Evolutionary conservation across 805 yeast species (phyloP).

Genomic region (Ogataea sp.): DNA sequence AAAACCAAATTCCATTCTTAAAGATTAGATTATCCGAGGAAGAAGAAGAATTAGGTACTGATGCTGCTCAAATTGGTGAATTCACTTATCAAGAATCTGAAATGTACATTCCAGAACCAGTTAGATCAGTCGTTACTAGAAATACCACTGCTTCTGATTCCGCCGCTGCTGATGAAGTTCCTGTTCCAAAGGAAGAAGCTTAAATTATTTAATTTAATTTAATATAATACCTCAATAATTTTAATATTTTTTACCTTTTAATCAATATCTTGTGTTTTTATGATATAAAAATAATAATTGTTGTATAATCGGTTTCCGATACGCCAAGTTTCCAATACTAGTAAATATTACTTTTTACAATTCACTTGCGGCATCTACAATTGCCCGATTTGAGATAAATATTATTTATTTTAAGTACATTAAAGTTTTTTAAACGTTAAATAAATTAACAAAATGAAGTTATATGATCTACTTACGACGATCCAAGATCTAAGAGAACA

Average conservation of each 20-base stretch:
- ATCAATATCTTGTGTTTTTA: not conserved
- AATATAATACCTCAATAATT: not conserved
- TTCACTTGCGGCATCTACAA: too few relatives aligned
- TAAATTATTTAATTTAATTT: not conserved
- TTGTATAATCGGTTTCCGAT: too few relatives aligned
- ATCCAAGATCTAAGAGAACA: too few relatives aligned
- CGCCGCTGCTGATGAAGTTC: slow-evolving; percentile 20
- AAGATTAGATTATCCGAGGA: slow-evolving; percentile 78
- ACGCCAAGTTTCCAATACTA: too few relatives aligned
- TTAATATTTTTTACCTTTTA: too few relatives aligned
- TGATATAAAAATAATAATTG: too few relatives aligned
- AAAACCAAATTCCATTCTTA: slow-evolving; percentile 75
- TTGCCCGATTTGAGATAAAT: too few relatives aligned
- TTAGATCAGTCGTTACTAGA: slow-evolving; percentile 45
- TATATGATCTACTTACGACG: too few relatives aligned
- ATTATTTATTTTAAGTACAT: too few relatives aligned
- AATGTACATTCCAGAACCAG: slow-evolving; percentile 69
- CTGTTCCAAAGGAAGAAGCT: slow-evolving; percentile 20
- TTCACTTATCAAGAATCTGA: slow-evolving; percentile 64
- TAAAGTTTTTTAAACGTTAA: too few relatives aligned
- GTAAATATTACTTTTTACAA: too few relatives aligned
- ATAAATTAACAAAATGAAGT: too few relatives aligned
- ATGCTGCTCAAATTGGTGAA: slow-evolving; percentile 86
- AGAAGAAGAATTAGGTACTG: slow-evolving; percentile 84
- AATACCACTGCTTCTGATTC: slow-evolving; percentile 10